Percentiles rank a stretch among this genome's conserved stretches.
Evolutionary conservation across 352 stramenopile genomes (phyloP).

Genomic region (Globisporangium cylindrosporum): DNA sequence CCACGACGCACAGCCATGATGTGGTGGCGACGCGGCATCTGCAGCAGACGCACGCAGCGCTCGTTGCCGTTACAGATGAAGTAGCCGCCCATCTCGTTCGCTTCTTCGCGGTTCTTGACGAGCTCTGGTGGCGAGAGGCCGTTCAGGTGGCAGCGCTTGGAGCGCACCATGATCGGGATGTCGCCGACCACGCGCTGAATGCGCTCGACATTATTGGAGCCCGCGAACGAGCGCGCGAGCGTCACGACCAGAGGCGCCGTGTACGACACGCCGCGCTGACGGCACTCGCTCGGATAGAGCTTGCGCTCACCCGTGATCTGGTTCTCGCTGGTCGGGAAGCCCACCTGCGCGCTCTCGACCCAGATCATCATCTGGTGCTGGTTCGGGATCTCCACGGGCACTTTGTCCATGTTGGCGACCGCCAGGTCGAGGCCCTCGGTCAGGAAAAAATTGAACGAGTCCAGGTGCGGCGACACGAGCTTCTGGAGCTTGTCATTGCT

Average conservation of each 20-base stretch:
- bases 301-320: slow-evolving; percentile 83
- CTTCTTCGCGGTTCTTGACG: slow-evolving; percentile 89
- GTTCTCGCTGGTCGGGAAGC: slow-evolving; percentile 83
- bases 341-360: slow-evolving; percentile 95
- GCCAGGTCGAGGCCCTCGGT: slow-evolving; percentile 92
- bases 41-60: slow-evolving; percentile 96
- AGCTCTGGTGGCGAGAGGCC: slow-evolving; percentile 85
- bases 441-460: slow-evolving; percentile 98
- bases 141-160: slow-evolving; percentile 94
- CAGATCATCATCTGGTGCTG: slow-evolving; percentile 78
- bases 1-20: slow-evolving; percentile 94
- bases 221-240: slow-evolving; percentile 79
- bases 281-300: slow-evolving; percentile 93
- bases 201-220: slow-evolving; percentile 80
- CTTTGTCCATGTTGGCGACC: slow-evolving; percentile 88
- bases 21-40: slow-evolving; percentile 90
- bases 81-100: slow-evolving; percentile 98
- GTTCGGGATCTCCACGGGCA: slow-evolving; percentile 90
- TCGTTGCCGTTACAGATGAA: slow-evolving; percentile 99
- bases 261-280: slow-evolving; percentile 96
- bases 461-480: slow-evolving; percentile 95
- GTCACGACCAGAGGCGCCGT: slow-evolving; percentile 93
- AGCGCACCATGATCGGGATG: slow-evolving; percentile 98
- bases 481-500: slow-evolving; percentile 84
- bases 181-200: slow-evolving; percentile 90